phyloP scores from a whole-genome alignment of 306 rosid genomes.

The Prunus armeniaca region DNA sequence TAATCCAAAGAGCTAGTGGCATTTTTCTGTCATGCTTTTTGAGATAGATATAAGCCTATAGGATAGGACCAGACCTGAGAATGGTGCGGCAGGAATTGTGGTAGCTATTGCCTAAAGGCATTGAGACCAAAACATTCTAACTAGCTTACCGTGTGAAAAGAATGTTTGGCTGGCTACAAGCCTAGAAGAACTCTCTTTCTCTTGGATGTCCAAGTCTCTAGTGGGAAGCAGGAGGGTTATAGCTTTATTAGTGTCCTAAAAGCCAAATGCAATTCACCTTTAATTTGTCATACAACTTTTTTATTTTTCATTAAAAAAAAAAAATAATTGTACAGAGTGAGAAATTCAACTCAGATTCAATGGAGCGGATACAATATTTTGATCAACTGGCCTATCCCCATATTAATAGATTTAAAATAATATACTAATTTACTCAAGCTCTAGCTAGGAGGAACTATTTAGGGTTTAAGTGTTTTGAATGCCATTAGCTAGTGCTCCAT shows the following conservation, averaged over 20 bases:
- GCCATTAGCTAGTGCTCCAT: conserved; percentile 21
- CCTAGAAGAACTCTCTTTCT: background rate
- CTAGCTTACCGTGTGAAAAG: background rate
- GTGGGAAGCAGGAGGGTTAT: background rate
- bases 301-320: too few relatives aligned
- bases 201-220: background rate
- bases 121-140: background rate
- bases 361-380: too few relatives aligned
- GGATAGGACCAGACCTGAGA: background rate
- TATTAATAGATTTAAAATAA: too few relatives aligned
- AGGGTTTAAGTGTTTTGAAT: background rate
- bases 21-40: background rate
- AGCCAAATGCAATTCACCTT: background rate
- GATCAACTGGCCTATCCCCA: too few relatives aligned
- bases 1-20: background rate
- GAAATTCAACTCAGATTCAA: too few relatives aligned
- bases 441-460: background rate
- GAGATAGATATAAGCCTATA: background rate
- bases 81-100: background rate
- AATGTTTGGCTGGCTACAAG: background rate
- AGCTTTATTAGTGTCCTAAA: too few relatives aligned
- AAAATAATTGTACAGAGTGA: too few relatives aligned
- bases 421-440: background rate
- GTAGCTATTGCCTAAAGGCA: background rate
- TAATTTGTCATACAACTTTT: background rate